Evolutionary conservation across 495 filamentous ascomycete genomes (phyloP), one percentile per base, ranked within the genome.

Genomic region (Aspergillus campestris): DNA sequence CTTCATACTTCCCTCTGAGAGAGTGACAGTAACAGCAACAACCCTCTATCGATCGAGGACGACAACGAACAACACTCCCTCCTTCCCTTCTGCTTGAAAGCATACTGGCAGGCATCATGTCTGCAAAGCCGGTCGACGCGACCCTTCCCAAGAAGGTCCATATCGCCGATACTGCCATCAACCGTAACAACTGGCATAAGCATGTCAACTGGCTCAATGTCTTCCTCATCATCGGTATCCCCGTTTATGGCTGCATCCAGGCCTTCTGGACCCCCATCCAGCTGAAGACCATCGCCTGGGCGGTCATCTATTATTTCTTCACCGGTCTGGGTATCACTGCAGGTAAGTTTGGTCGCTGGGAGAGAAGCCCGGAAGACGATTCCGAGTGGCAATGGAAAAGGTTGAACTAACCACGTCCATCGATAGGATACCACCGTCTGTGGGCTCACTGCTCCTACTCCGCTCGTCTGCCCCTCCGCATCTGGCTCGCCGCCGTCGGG

Each of bases 191-290:
- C 72, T 96, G 89, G 89, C 83, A 91, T 72, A 87, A 94, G 64
- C 94, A 97, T 59, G 80, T 97, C 76, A 90, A 97, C 75, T 96
- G 92, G 89, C 69, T 94, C 27, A 91, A 95, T 62, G 84, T 90
- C 36, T 75, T 73, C 55, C 73, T 97, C 65, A 95, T 99, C 65
- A 70, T 96, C 59, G 75, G 84, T 50, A 79, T 97, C 35, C 92
- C 92, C 1, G 34, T 92, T 10, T 67, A 79, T 44, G 94, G 94
- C 42, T 71, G 82, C 57, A 66, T 94, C 55, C 76, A 78, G 45
- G 77, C 92, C 18, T 78, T 85, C 64, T 97, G 86, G 86, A 86
- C 87, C 18, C 85, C 88, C 27, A 65, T 95, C 24, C 69, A 80
- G 38, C 64, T 65, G 53, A 80, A 87, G 71, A 99, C 94, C 3